Evolutionary conservation across 805 yeast genomes (phyloP).

Genomic region (Kuraishia ogatae): DNA sequence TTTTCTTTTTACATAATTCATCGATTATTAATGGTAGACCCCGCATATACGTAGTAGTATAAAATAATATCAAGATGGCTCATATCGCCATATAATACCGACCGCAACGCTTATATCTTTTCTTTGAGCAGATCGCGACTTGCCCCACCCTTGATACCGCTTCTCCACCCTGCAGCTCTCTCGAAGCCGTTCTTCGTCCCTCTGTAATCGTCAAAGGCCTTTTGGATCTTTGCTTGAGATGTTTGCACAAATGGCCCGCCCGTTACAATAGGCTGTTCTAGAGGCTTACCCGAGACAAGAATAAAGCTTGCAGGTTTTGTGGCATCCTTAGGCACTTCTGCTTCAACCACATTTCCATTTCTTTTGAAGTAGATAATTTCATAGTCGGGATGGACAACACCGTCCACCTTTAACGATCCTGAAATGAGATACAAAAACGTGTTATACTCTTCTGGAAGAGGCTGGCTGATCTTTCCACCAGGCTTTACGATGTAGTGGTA

Average conservation of each 20-base stretch:
- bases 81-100: no score
- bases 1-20: no score
- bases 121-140: conserved; percentile 1
- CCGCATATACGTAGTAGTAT: no score
- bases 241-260: conserved; percentile 90
- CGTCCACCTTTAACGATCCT: conserved; percentile 47
- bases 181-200: conserved; percentile 61
- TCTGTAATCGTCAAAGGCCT: conserved; percentile 71
- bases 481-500: conserved; percentile 58
- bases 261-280: conserved; percentile 71
- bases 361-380: conserved; percentile 55
- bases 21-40: no score
- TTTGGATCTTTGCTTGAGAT: conserved; percentile 50
- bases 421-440: conserved; percentile 61
- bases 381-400: conserved; percentile 31
- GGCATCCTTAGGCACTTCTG: conserved; percentile 35
- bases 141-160: conserved; percentile 27
- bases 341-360: conserved; percentile 57
- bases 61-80: no score
- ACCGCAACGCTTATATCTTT: background rate
- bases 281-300: conserved; percentile 64
- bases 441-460: conserved; percentile 51
- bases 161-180: conserved; percentile 50
- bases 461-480: conserved; percentile 56
- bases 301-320: conserved; percentile 48